Conservation (phyloP, 257 asterid species). For the Przewalskia tangutica region DNA sequence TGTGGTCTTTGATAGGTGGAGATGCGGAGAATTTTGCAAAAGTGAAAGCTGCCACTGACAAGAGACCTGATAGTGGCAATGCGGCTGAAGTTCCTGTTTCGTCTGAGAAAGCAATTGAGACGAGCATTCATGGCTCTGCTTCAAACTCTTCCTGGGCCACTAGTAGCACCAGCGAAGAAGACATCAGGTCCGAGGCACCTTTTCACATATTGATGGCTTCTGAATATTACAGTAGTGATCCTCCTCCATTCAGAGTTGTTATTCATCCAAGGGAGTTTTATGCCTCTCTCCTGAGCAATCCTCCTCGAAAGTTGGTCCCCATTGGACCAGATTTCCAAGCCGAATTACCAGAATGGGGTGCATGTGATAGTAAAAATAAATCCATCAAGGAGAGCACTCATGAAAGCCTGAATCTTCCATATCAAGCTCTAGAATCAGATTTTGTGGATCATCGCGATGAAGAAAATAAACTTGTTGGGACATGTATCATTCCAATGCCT, state of each 20-base stretch:
- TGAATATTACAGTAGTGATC: slow-evolving; percentile 13
- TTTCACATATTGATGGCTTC: slow-evolving; percentile 16
- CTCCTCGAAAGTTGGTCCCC: slow-evolving; percentile 30
- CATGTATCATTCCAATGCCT: slow-evolving; percentile 24
- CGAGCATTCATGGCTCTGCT: slow-evolving; percentile 11
- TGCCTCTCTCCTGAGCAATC: slow-evolving; percentile 21
- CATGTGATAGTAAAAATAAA: background rate
- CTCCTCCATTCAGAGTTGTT: slow-evolving; percentile 10
- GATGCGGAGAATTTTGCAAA: slow-evolving; percentile 3
- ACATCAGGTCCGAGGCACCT: slow-evolving; percentile 17
- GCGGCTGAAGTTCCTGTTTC: slow-evolving; percentile 12
- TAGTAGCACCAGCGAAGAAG: slow-evolving; percentile 27
- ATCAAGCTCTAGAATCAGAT: slow-evolving; percentile 7
- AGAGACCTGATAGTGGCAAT: slow-evolving; percentile 10
- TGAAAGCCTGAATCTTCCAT: background rate
- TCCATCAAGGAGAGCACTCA: background rate
- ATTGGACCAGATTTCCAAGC: slow-evolving; percentile 32
- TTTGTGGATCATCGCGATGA: background rate
- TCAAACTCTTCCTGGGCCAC: slow-evolving; percentile 24
- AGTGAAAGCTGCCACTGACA: slow-evolving; percentile 6
- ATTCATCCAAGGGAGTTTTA: slow-evolving; percentile 17
- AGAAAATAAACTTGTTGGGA: slow-evolving; percentile 17
- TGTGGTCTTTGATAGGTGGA: slow-evolving; percentile 20
- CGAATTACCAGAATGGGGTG: slow-evolving; percentile 26
- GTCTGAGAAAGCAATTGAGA: slow-evolving; percentile 12